Conservation (phyloP, 2,329 filamentous ascomycete genomes). For the Metarhizium rileyi region DNA sequence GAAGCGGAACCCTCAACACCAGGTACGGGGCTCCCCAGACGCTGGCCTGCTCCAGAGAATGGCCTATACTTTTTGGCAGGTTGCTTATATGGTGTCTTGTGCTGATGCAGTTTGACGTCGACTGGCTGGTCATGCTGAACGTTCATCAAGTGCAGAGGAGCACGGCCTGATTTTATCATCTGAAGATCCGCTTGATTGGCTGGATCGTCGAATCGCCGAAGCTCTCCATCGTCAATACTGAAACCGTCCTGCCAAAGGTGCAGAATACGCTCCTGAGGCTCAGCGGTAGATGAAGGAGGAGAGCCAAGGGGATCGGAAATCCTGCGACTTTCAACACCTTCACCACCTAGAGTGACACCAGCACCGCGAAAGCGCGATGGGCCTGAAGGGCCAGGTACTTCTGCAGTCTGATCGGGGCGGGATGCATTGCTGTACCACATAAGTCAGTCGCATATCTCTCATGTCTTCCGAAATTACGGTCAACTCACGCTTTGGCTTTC, state of each 20-base stretch:
- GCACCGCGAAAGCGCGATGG: conserved; percentile 54
- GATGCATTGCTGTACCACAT: conserved; percentile 44
- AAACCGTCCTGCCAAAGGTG: conserved; percentile 81
- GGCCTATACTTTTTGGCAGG: conserved; percentile 69
- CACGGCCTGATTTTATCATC: conserved; percentile 68
- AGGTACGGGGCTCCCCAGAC: conserved; percentile 69
- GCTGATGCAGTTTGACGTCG: conserved; percentile 69
- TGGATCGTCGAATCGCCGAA: conserved; percentile 71
- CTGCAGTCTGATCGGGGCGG: conserved; percentile 39
- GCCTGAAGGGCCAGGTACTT: conserved; percentile 38
- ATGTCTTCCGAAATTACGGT: background rate
- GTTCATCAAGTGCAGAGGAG: conserved; percentile 68
- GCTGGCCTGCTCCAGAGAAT: conserved; percentile 61
- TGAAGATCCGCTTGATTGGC: conserved; percentile 60
- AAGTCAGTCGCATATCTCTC: background rate
- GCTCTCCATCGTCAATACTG: conserved; percentile 71
- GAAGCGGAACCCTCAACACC: conserved; percentile 30
- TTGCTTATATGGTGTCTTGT: conserved; percentile 59
- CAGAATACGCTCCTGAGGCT: conserved; percentile 56
- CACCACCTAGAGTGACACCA: conserved; percentile 69
- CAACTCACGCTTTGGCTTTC: conserved; percentile 49
- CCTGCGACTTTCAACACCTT: conserved; percentile 59
- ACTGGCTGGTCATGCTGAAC: conserved; percentile 66
- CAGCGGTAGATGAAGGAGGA: conserved; percentile 19
- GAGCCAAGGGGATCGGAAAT: conserved; percentile 50